phyloP scores from a whole-genome alignment of 2,329 filamentous ascomycete species.

The Epichloe gansuensis region DNA sequence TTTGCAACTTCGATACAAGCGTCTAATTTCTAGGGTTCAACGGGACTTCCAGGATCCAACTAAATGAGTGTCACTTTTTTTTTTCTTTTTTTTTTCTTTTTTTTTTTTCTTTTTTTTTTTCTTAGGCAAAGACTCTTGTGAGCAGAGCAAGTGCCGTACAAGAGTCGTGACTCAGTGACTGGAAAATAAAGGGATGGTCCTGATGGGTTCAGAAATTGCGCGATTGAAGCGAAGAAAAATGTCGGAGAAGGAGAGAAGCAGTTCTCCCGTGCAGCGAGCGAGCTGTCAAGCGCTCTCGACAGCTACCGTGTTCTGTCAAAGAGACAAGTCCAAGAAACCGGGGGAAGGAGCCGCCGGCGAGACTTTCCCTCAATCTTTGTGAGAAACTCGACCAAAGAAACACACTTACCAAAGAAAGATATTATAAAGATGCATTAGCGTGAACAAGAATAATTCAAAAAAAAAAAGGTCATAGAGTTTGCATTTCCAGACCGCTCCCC shows the following conservation, averaged over 20 bases:
- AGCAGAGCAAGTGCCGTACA: neutral
- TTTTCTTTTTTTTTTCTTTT: neutral
- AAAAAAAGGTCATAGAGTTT: neutral
- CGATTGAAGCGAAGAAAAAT: neutral
- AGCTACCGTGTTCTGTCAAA: neutral
- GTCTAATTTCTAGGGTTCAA: neutral
- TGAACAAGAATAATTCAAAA: neutral
- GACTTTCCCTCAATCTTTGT: neutral
- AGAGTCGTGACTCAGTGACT: neutral
- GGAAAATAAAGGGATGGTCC: neutral
- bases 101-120: neutral
- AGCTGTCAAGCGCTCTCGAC: neutral
- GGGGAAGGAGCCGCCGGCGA: slow-evolving; percentile 2
- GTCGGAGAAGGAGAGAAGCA: neutral
- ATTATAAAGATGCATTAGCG: neutral
- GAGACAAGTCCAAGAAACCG: neutral
- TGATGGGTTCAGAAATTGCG: neutral
- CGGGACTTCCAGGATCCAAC: neutral
- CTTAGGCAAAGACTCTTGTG: neutral
- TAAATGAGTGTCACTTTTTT: neutral
- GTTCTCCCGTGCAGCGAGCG: neutral
- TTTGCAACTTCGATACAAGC: neutral
- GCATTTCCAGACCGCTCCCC: neutral
- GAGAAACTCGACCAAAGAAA: neutral
- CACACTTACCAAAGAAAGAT: neutral